These are phyloP conservation scores for Vitis riparia DNA, from an alignment of 164 flowering plant genomes.

Conservation along the genomic window DNA sequence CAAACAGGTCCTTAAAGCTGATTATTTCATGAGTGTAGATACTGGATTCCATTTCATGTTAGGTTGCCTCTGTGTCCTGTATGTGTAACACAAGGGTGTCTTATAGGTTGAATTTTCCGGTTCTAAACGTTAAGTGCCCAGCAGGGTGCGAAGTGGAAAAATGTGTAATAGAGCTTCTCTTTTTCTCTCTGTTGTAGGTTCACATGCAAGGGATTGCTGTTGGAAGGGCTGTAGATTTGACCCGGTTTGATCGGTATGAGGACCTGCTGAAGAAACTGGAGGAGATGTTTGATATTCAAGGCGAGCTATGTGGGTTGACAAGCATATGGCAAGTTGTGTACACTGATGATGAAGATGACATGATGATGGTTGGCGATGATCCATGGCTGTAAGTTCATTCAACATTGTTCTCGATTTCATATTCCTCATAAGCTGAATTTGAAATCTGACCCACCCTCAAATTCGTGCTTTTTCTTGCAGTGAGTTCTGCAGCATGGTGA, in stretches of 20 bases:
- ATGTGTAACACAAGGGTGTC: no score
- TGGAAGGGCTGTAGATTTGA: slow-evolving; percentile 86
- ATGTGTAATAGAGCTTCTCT: no score
- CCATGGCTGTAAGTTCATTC: slow-evolving; percentile 84
- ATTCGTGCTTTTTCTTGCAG: slow-evolving; percentile 36
- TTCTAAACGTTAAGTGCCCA: no score
- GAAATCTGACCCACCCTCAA: no score
- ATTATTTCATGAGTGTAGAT: no score
- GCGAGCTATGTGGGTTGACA: slow-evolving; percentile 63
- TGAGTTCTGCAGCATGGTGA: slow-evolving; percentile 88
- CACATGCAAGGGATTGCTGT: slow-evolving; percentile 93
- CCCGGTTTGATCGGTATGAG: slow-evolving; percentile 60
- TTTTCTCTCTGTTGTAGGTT: slow-evolving; percentile 43
- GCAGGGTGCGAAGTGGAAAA: no score
- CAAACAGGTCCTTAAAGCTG: no score
- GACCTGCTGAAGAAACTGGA: slow-evolving; percentile 75
- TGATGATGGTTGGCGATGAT: slow-evolving; percentile 97
- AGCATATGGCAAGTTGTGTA: slow-evolving; percentile 90
- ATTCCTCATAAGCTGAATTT: not conserved
- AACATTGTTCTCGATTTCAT: not conserved
- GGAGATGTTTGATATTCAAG: slow-evolving; percentile 84
- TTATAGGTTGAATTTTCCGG: no score
- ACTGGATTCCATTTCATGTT: not conserved
- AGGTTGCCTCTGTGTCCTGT: not conserved
- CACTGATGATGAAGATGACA: slow-evolving; percentile 92